Evolutionary conservation across 75 land plant genomes (phyloP).

Genomic region (Pinus taeda): DNA sequence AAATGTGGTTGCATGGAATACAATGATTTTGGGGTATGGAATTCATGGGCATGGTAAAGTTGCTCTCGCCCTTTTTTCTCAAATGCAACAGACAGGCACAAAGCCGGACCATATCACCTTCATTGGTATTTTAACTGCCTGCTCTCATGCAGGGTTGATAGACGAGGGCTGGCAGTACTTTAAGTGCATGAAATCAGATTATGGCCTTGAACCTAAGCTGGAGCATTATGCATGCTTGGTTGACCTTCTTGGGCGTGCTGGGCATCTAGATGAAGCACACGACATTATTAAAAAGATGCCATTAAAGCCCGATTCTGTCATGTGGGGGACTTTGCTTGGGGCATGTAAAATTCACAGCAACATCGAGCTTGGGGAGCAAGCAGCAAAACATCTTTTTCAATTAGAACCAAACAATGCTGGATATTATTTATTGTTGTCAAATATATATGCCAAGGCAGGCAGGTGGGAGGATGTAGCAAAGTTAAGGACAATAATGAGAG

Average conservation of each 20-base stretch:
- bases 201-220: slow-evolving; percentile 12
- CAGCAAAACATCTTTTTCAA: neutral
- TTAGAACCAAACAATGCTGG: neutral
- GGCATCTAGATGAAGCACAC: slow-evolving; percentile 45
- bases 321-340: slow-evolving; percentile 57
- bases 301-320: slow-evolving; percentile 29
- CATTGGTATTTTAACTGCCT: neutral
- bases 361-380: neutral
- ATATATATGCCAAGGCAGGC: slow-evolving; percentile 19
- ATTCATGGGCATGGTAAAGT: slow-evolving; percentile 29
- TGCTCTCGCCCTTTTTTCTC: neutral
- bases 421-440: neutral
- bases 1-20: slow-evolving; percentile 64
- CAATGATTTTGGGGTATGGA: slow-evolving; percentile 45
- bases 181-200: slow-evolving; percentile 4
- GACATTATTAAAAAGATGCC: slow-evolving; percentile 45
- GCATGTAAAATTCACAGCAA: slow-evolving; percentile 20
- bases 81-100: slow-evolving; percentile 2
- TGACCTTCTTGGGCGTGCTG: slow-evolving; percentile 38
- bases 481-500: slow-evolving; percentile 5
- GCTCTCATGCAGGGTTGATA: slow-evolving; percentile 15
- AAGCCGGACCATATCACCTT: neutral
- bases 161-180: slow-evolving; percentile 11
- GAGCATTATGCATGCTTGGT: slow-evolving; percentile 27
- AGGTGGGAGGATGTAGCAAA: slow-evolving; percentile 16